Conservation (phyloP, 2,329 filamentous ascomycete species). For the Neocucurbitaria cava region DNA sequence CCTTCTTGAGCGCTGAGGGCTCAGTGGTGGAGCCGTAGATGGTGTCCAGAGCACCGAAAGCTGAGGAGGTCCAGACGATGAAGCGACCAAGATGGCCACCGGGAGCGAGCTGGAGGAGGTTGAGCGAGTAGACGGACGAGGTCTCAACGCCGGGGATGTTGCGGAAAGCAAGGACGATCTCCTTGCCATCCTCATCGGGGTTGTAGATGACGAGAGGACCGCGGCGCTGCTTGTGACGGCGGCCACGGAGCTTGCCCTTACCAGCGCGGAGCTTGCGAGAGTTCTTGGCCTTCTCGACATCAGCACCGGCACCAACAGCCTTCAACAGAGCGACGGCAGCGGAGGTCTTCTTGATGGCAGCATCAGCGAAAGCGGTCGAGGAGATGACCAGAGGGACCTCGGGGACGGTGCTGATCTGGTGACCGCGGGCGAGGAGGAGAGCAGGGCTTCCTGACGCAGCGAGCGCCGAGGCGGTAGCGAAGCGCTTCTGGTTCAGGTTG, state of each 20-base stretch:
- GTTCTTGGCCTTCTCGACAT: constrained; percentile 93
- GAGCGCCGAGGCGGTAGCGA: constrained; percentile 95
- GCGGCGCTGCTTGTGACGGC: constrained; percentile 96
- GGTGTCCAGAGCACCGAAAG: constrained; percentile 94
- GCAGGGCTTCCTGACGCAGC: constrained; percentile 95
- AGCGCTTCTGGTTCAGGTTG: constrained; percentile 98
- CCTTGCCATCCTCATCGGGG: constrained; percentile 92
- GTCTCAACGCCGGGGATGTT: constrained; percentile 99
- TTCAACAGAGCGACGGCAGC: constrained; percentile 86
- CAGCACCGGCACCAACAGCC: constrained; percentile 86
- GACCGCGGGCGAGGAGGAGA: constrained; percentile 94
- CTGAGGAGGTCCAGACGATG: constrained; percentile 97
- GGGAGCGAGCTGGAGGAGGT: constrained; percentile 98
- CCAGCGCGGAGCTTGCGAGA: constrained; percentile 97
- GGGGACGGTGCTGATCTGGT: constrained; percentile 89
- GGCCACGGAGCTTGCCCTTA: constrained; percentile 98
- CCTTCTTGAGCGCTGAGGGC: constrained; percentile 94
- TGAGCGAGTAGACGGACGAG: constrained; percentile 88
- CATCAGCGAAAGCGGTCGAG: constrained; percentile 84
- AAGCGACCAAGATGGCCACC: constrained; percentile 99
- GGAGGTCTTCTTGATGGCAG: constrained; percentile 84
- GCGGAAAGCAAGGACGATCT: constrained; percentile 93
- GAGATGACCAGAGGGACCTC: constrained; percentile 98
- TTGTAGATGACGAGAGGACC: constrained; percentile 98
- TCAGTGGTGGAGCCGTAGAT: constrained; percentile 95